A percentile compares a stretch with the other conserved stretches of the same genome.
These are phyloP conservation scores for Wickerhamomyces pijperi DNA, from an alignment of 805 yeast species.

Conservation along the genomic window DNA sequence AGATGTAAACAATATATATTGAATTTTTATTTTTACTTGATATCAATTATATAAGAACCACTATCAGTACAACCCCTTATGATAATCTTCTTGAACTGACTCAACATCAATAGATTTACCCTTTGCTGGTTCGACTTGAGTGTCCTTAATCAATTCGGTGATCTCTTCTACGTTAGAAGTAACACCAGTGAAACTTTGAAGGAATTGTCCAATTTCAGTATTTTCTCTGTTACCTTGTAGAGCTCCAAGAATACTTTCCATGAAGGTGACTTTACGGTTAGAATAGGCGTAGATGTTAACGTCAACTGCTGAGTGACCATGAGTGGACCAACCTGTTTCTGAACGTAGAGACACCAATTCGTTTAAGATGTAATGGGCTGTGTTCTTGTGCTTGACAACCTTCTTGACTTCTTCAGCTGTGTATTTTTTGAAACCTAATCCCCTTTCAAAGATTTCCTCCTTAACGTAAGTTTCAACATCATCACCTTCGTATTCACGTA, in stretches of 20 bases:
- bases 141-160: slow-evolving; percentile 29
- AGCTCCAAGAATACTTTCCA: slow-evolving; percentile 25
- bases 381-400: slow-evolving; percentile 24
- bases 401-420: slow-evolving; percentile 39
- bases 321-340: slow-evolving; percentile 92
- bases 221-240: slow-evolving; percentile 80
- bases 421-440: slow-evolving; percentile 55
- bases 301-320: slow-evolving; percentile 94
- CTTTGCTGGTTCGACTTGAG: neutral
- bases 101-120: too few species aligned
- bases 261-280: slow-evolving; percentile 36
- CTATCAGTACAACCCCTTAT: too few species aligned
- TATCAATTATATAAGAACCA: too few species aligned
- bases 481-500: slow-evolving; percentile 25
- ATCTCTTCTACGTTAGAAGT: slow-evolving; percentile 30
- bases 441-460: slow-evolving; percentile 44
- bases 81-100: too few species aligned
- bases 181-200: slow-evolving; percentile 41
- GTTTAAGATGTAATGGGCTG: slow-evolving; percentile 37
- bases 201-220: slow-evolving; percentile 68
- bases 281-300: slow-evolving; percentile 83
- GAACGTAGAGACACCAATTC: slow-evolving; percentile 72
- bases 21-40: too few species aligned
- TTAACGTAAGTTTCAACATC: slow-evolving; percentile 35
- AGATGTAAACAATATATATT: too few species aligned